A percentile compares a stretch with the other conserved stretches of the same genome.
Conservation (phyloP, 441 rosid genomes). For the Dalechampia spathulata region DNA sequence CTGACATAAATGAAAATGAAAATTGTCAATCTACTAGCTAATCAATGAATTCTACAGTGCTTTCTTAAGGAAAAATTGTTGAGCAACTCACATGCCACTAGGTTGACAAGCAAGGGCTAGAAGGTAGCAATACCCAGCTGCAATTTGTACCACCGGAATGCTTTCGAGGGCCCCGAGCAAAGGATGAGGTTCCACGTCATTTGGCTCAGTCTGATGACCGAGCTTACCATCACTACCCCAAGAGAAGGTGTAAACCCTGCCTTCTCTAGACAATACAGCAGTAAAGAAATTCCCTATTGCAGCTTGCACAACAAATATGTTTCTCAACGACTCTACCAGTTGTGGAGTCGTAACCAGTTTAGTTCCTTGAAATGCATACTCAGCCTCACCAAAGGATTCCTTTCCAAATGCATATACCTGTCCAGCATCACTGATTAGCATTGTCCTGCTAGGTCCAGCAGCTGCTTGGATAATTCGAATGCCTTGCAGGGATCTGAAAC, state of each 20-base stretch:
- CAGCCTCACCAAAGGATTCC: conserved; percentile 74
- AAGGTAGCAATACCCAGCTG: conserved; percentile 95
- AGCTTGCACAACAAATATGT: conserved; percentile 89
- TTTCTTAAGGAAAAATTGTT: background rate
- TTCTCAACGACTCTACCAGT: conserved; percentile 64
- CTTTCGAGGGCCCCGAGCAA: conserved; percentile 81
- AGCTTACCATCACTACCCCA: conserved; percentile 79
- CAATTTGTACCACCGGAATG: conserved; percentile 83
- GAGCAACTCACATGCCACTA: conserved; percentile 78
- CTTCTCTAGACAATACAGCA: conserved; percentile 89
- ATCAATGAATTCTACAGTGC: no score
- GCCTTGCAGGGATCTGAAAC: conserved; percentile 91
- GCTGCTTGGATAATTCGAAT: conserved; percentile 94
- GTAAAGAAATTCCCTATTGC: conserved; percentile 93
- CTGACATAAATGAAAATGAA: conserved; percentile 29
- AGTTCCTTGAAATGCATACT: conserved; percentile 49
- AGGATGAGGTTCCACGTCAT: conserved; percentile 74
- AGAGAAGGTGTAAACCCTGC: conserved; percentile 89
- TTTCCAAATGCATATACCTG: conserved; percentile 78
- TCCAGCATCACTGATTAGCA: conserved; percentile 89
- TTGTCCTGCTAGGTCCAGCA: conserved; percentile 88
- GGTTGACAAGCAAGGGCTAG: conserved; percentile 98
- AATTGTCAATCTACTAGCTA: no score
- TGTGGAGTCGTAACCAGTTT: conserved; percentile 55
- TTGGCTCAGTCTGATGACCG: conserved; percentile 77